A percentile compares a stretch with the other conserved stretches of the same genome.
phyloP scores from a whole-genome alignment of 2,329 filamentous ascomycete species.

The Colletotrichum trifolii region DNA sequence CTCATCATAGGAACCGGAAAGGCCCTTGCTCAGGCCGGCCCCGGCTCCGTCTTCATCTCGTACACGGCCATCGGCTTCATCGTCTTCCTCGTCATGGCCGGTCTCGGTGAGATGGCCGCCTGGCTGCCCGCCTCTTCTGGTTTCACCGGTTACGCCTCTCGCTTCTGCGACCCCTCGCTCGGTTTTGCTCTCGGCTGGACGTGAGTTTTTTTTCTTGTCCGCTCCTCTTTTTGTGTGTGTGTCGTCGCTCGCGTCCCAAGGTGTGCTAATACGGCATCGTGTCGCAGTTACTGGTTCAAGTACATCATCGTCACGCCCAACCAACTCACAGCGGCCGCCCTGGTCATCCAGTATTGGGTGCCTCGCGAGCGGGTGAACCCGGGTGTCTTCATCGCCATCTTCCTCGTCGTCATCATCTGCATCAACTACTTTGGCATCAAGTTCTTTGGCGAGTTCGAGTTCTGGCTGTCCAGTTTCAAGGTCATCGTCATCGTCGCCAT shows the following conservation, averaged over 20 bases:
- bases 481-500: slow-evolving; percentile 74
- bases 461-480: slow-evolving; percentile 75
- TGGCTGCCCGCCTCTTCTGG: slow-evolving; percentile 83
- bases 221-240: not conserved
- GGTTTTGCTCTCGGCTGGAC: slow-evolving; percentile 82
- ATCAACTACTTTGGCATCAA: slow-evolving; percentile 79
- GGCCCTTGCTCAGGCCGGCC: slow-evolving; percentile 64
- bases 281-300: slow-evolving; percentile 71
- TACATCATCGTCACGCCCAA: slow-evolving; percentile 90
- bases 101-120: slow-evolving; percentile 85
- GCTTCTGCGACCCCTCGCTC: slow-evolving; percentile 83
- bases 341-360: slow-evolving; percentile 85
- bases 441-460: slow-evolving; percentile 74
- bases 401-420: slow-evolving; percentile 69
- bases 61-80: slow-evolving; percentile 77
- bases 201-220: slow-evolving; percentile 53
- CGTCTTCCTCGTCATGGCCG: slow-evolving; percentile 85
- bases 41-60: slow-evolving; percentile 76
- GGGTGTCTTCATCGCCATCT: slow-evolving; percentile 81
- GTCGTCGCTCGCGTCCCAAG: slow-evolving; percentile 53
- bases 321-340: slow-evolving; percentile 81
- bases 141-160: slow-evolving; percentile 83
- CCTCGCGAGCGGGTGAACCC: slow-evolving; percentile 74
- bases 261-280: slow-evolving; percentile 46
- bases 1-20: slow-evolving; percentile 76